Evolutionary conservation across 352 stramenopile species (phyloP), one percentile per base, ranked within the genome.

Genomic region (Paralagenidium karlingii): DNA sequence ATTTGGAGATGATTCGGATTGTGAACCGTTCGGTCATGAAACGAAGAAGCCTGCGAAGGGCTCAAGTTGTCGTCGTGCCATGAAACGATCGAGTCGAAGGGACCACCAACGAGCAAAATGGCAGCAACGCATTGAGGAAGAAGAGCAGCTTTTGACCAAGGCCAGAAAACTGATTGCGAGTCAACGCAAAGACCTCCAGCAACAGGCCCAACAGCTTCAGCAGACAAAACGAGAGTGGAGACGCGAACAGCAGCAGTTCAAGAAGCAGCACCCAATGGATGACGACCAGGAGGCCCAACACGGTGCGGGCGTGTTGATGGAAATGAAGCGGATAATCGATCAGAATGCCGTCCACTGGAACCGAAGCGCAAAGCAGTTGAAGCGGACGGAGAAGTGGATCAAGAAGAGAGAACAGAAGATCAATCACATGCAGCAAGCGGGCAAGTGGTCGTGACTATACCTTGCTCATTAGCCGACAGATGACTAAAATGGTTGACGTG

Each of bases 281-380:
- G n/a, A n/a, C n/a, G n/a, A n/a, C n/a, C n/a, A n/a, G n/a, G n/a
- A n/a, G n/a, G n/a, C n/a, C n/a, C n/a, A n/a, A n/a, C n/a, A n/a
- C n/a, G n/a, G n/a, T n/a, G n/a, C n/a, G n/a, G n/a, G n/a, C n/a
- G n/a, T n/a, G n/a, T n/a, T n/a, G n/a, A n/a, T n/a, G n/a, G 64
- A 84, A 34, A 71, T 80, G 52, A 75, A 74, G 38, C 49, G 51
- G 3, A 80, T 81, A 55, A 71, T 81, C 29, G 64, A 84, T 38
- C 53, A 80, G 46, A 60, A 58, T 16, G 49, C 54, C 1, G 53
- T 24, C 11, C 30, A 58, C 16, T 74, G 65, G 65, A 76, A 60
- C 34, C 40, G 65, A 33, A 60, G 48, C n/a, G 60, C 63, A 49
- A 24, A 41, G 18, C 69, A 75, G n/a, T 20, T 80, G 22, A 54